Evolutionary conservation across 495 filamentous ascomycete genomes (phyloP), one percentile per base, ranked within the genome.

Genomic region (Talaromyces ruber): DNA sequence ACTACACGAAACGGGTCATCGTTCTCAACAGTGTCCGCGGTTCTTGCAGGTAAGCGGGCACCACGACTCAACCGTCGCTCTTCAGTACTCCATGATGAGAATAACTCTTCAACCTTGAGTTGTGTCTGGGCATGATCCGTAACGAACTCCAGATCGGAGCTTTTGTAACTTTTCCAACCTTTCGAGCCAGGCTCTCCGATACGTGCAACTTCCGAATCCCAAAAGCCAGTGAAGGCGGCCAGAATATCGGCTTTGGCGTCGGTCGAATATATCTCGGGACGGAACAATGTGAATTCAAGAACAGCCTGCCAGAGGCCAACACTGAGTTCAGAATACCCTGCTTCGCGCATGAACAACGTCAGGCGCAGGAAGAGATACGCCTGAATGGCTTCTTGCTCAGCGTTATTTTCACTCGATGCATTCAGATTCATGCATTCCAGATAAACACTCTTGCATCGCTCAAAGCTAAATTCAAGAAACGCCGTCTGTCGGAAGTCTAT

Each of bases 201-300:
- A 7, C 93, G 85, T 3, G 88, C 75, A 6, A 86, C 80, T 68
- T 97, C 94, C 43, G 85, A 90, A 58, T 96, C 91, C 94, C 94
- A 98, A 65, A 92, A 97, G 8, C 82, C 77, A 28, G 79, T 69
- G 58, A 95, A 88, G n/a, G 68, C 69, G n/a, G 76, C 65, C 0
- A 83, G 64, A 12, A 68, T 58, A 7, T 63, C 47, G 7, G 64
- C 51, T 28, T 63, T 32, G 3, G 64, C 59, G 11, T 16, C 58
- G 29, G 34, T 58, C 24, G 57, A 29, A 25, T 69, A 52, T 6
- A 61, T 26, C 8, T 53, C 47, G 4, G 87, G 87, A 18, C 72
- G 74, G 57, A 85, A 84, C 61, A 90, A 86, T 34, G 83, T 82
- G 53, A 90, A 79, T 69, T 98, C 94, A 4, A 98, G 76, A 6